Evolutionary conservation across 345 rosid species (phyloP).

Genomic region (Raphanus sativus): DNA sequence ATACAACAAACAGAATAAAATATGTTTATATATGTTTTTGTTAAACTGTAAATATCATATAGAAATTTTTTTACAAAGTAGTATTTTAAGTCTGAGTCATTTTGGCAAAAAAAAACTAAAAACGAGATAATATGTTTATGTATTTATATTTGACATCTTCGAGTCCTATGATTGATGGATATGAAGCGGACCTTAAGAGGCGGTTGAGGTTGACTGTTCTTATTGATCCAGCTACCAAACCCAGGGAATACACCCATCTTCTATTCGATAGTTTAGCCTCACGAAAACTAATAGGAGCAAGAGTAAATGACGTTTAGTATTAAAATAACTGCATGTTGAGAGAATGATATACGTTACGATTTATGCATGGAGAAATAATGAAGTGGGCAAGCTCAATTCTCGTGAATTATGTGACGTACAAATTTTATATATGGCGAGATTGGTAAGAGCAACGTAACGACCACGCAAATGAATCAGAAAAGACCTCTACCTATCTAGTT

Average conservation of each 20-base stretch:
- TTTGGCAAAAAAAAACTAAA: too few relatives aligned
- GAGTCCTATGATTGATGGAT: neutral
- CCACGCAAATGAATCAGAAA: neutral
- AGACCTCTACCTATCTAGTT: too few relatives aligned
- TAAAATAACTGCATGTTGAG: neutral
- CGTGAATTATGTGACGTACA: neutral
- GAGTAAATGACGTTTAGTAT: neutral
- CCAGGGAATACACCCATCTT: neutral
- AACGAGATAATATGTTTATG: too few relatives aligned
- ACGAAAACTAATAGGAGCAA: neutral
- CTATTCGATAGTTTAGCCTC: neutral
- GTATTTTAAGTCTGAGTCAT: too few relatives aligned
- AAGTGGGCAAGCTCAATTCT: neutral
- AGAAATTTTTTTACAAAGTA: too few relatives aligned
- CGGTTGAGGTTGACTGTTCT: slow-evolving; percentile 4
- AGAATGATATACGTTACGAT: neutral
- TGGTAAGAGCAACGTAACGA: neutral
- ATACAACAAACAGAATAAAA: neutral
- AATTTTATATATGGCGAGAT: neutral
- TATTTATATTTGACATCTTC: neutral
- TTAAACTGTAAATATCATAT: too few relatives aligned
- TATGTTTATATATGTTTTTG: neutral
- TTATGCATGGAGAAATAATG: neutral
- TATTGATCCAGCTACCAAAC: neutral
- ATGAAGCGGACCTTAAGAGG: neutral